Evolutionary conservation across 805 yeast species (phyloP).

Genomic region (Debaryomyces prosopidis): DNA sequence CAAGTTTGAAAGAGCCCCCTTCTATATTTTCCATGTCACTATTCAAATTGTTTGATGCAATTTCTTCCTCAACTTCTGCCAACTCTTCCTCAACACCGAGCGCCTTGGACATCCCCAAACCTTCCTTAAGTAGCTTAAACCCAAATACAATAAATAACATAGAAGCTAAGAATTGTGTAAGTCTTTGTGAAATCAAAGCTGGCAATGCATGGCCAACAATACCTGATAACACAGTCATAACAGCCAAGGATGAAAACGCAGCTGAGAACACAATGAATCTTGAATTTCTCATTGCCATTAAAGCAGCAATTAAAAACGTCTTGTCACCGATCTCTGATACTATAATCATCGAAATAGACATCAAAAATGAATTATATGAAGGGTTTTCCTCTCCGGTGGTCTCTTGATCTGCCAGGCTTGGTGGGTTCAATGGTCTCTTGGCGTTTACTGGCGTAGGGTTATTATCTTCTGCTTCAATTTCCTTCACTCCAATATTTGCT

Average conservation of each 20-base stretch:
- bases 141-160: constrained; percentile 83
- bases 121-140: constrained; percentile 72
- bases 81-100: constrained; percentile 92
- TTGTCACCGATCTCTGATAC: constrained; percentile 98
- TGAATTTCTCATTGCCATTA: constrained; percentile 96
- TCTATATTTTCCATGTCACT: constrained; percentile 57
- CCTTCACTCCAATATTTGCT: constrained; percentile 19
- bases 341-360: constrained; percentile 87
- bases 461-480: constrained; percentile 25
- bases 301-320: constrained; percentile 93
- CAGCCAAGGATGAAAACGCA: constrained; percentile 77
- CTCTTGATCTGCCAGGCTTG: background rate
- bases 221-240: constrained; percentile 93
- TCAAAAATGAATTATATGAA: constrained; percentile 57
- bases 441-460: constrained; percentile 24
- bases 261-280: constrained; percentile 83
- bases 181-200: constrained; percentile 70
- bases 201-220: constrained; percentile 91
- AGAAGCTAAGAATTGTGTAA: constrained; percentile 83
- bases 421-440: constrained; percentile 21
- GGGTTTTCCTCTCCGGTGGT: constrained; percentile 12
- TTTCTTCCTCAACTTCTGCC: constrained; percentile 95
- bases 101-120: constrained; percentile 73
- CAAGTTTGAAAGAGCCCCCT: constrained; percentile 39
- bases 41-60: constrained; percentile 62